Evolutionary conservation across 345 rosid genomes (phyloP), one percentile per base, ranked within the genome.

Genomic region (Aquilaria yunnanensis): DNA sequence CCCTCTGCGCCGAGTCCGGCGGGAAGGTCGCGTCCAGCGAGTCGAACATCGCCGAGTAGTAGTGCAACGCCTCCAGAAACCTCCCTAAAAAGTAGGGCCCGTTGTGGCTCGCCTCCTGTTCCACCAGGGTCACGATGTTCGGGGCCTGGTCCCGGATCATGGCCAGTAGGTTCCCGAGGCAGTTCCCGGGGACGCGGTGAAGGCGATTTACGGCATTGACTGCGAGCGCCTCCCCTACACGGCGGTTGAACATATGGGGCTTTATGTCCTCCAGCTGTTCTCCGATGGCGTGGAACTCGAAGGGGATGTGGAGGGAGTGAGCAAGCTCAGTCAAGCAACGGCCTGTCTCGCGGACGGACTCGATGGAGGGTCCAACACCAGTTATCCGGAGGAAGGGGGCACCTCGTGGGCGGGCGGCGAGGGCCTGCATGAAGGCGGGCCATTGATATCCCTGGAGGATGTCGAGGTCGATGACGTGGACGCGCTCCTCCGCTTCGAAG

Each of bases 351-450:
- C 70, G 67, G 2, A 80, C 79, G 6, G 67, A 43, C 12, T 82
- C 82, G 10, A 78, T 63, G 2, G 72, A 45, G 1, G 83, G 54
- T 29, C 87, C 85, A 0, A 85, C 83, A 29, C 90, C 90, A 0
- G 90, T 85, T 54, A 85, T 80, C 47, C 88, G 73, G 14, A 85
- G 84, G 63, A 82, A 85, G 0, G 88, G 88, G 57, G 88, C 75
- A 5, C 88, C 88, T 0, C 70, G 76, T 0, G 88, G 81, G 57
- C 91, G 68, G 34, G 84, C 87, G 10, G 85, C 86, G 8, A 85
- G 73, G 53, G 88, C 91, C 73, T 82, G 91, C 91, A 85, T 85
- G 78, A 85, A 78, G 47, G 91, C 91, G 7, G 91, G 91, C 91
- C 91, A 85, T 51, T 85, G 91, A 74, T 85, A 85, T 30, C 91